Evolutionary conservation across 2,329 filamentous ascomycete genomes (phyloP).

Genomic region (Colletotrichum aenigma): DNA sequence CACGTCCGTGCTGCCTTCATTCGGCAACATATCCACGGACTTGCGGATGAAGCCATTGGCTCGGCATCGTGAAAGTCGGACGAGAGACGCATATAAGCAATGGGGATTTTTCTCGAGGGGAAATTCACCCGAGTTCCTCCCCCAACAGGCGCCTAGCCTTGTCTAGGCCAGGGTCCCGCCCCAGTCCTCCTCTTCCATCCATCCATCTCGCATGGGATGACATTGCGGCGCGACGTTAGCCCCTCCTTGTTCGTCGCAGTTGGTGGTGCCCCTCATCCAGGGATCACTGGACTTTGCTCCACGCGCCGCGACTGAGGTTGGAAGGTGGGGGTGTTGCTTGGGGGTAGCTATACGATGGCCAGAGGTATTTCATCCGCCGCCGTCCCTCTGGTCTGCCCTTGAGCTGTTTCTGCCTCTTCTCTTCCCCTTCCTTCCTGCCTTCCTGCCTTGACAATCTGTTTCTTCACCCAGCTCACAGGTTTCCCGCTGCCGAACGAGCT

Average conservation of each 20-base stretch:
- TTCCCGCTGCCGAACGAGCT: background rate
- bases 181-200: background rate
- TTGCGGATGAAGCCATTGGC: background rate
- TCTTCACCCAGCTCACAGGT: background rate
- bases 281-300: slow-evolving; percentile 1
- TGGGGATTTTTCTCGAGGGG: background rate
- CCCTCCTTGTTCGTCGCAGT: slow-evolving; percentile 6
- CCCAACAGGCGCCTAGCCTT: slow-evolving; percentile 7
- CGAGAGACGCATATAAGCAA: background rate
- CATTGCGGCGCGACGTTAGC: slow-evolving; percentile 12
- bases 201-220: slow-evolving; percentile 1
- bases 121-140: background rate
- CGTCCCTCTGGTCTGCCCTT: background rate
- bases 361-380: slow-evolving; percentile 18
- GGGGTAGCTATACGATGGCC: slow-evolving; percentile 10
- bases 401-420: background rate
- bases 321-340: slow-evolving; percentile 5
- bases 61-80: background rate
- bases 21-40: background rate
- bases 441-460: background rate
- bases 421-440: background rate
- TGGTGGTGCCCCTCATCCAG: slow-evolving; percentile 15
- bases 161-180: background rate
- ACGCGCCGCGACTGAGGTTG: background rate
- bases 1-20: background rate